Conservation (phyloP, 306 rosid species). For the Medicago truncatula region DNA sequence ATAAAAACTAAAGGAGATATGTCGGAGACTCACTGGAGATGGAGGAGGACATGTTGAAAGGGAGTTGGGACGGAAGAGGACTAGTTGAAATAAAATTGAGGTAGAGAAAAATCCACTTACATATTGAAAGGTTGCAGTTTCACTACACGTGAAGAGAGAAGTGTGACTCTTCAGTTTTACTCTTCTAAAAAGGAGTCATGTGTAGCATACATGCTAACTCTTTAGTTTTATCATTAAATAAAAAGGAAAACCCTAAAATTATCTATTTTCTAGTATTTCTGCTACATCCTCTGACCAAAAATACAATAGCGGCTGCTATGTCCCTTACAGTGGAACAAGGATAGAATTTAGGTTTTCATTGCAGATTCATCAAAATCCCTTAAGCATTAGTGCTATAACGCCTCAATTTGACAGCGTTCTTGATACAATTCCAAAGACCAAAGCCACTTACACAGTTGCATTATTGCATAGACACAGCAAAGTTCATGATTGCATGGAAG, state of each 20-base stretch:
- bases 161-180: neutral
- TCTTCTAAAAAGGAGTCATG: neutral
- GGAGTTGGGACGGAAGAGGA: neutral
- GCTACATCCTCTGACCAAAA: neutral
- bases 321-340: neutral
- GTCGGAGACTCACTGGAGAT: neutral
- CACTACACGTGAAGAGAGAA: no score
- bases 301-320: neutral
- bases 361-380: neutral
- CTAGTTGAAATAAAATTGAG: neutral
- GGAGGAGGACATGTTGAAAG: neutral
- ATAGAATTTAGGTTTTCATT: neutral
- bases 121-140: neutral
- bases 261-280: neutral
- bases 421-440: neutral
- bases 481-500: neutral
- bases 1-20: neutral
- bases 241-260: neutral
- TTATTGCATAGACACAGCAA: neutral
- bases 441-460: neutral
- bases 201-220: neutral
- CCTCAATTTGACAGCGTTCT: neutral
- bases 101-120: neutral
- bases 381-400: neutral
- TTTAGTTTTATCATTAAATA: neutral